Conservation (phyloP, 495 filamentous ascomycete species). For the Tuber indicum region DNA sequence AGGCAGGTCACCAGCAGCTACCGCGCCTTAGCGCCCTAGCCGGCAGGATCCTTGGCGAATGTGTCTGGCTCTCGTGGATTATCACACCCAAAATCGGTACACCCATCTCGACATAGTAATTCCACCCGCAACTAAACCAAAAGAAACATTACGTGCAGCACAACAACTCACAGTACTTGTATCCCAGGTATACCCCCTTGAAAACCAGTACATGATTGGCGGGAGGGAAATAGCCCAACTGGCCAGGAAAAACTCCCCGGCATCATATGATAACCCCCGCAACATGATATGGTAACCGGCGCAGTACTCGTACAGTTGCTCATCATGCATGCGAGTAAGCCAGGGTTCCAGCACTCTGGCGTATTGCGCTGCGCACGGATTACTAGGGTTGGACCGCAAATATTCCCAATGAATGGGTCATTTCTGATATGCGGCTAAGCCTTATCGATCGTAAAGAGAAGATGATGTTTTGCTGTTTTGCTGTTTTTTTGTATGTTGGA, state of each 20-base stretch:
- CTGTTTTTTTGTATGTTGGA: no score
- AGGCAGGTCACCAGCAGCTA: not conserved
- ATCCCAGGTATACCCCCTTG: not conserved
- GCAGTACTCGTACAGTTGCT: not conserved
- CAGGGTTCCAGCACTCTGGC: not conserved
- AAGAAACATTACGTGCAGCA: not conserved
- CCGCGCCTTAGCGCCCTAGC: not conserved
- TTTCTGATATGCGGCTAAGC: no score
- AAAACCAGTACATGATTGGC: not conserved
- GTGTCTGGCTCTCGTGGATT: not conserved
- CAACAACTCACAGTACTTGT: not conserved
- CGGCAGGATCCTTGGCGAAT: not conserved
- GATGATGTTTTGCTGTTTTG: no score
- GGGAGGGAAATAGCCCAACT: not conserved
- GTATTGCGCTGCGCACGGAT: not conserved
- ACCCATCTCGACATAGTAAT: not conserved
- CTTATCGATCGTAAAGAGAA: no score
- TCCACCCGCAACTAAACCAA: slow-evolving; percentile 1
- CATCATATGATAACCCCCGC: not conserved
- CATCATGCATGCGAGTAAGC: not conserved
- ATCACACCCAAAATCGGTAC: not conserved
- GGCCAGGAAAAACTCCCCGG: not conserved
- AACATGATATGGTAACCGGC: not conserved
- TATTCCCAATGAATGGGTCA: no score
- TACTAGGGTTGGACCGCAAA: no score